Evolutionary conservation across 768 basidiomycete genomes (phyloP), one percentile per base, ranked within the genome.

Genomic region (Tricholoma flavovirens): DNA sequence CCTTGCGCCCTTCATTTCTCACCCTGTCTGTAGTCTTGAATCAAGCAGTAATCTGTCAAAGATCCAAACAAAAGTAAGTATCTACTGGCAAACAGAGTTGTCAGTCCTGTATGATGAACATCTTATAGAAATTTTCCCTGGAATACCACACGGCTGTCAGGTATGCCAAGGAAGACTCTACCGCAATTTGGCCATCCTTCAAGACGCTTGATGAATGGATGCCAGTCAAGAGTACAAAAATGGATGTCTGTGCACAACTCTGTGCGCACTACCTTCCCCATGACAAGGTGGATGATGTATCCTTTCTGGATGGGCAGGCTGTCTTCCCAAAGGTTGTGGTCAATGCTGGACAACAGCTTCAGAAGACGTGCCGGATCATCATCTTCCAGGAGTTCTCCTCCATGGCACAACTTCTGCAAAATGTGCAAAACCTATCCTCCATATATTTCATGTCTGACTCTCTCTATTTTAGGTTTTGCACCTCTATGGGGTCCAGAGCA

Each of bases 311-410:
- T 3, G 56, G 59, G 12, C 9, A 32, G 9, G 30, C 42, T 8
- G 29, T 57, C 10, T 56, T 62, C 38, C 56, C 54, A 5, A 14
- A 21, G 14, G 5, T 46, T 15, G 19, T 3, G 24, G 22, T 24
- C 14, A 12, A 43, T 38, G 17, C 24, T 14, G 30, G 1, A 1
- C 11, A 22, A 7, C 42, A 15, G 6, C 26, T 52, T 10, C 33
- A 49, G 43, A 12, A 22, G 26, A 56, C 45, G 4, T 56, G 54
- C 21, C 17, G 48, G 0, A 52, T 59, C n/a, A 46, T 61, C 5
- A 52, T 61, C 2, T 61, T 56, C 21, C 17, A 55, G 3, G 62
- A 65, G 48, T 67, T 65, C 26, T 45, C 62, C 1, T 63, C 60
- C 0, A 57, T 62, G 54, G 53, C 51, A 0, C 56, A 55, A 0